Base-by-base conservation (phyloP, 2,329 filamentous ascomycete genomes). In the Penicillium sp. region DNA sequence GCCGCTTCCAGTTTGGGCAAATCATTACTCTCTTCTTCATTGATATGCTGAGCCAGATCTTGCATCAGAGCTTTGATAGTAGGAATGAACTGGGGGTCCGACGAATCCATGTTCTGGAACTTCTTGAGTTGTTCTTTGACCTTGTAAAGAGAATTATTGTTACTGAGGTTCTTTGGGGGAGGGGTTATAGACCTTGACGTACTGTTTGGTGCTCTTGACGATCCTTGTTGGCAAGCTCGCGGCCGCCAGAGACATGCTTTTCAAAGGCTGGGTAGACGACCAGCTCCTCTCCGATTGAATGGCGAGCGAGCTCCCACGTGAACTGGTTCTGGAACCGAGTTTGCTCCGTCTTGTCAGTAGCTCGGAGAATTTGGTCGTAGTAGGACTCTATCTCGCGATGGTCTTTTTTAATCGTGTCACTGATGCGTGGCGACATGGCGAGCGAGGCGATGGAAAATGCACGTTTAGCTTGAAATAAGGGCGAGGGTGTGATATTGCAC, bases 221-320 rank as follows among this genome's bases (percentile, higher is more conserved):
- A 64, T 84, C 80, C 42, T 77, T 75, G 8, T 82, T 76, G 0
- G 82, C 81, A 62, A 83, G 71, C 0, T 67, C 60, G 28, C 74
- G 73, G 39, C 82, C 82, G 1, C 68, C 66, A 1, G 73, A 64
- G 10, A 84, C 58, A 48, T 81, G 67, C 60, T 80, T 79, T 65
- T 84, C 82, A 25, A 85, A 74, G 1, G 78, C 79, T 0, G 83
- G 83, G 59, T 84, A 85, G 1, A 85, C 73, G 10, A 85, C 72
- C 48, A 83, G 66, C 63, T 83, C 81, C 63, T 83, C 79, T 14
- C 77, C 79, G 54, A 83, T 74, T 1, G 78, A 78, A 61, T 83
- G 81, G 4, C 81, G 78, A 47, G 81, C 78, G 3, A 83, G 70
- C 60, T 81, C 79, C 81, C 81, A 83, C 15, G 76, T 77, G 57